These are phyloP conservation scores for Leucaena leucocephala DNA, from an alignment of 306 rosid genomes.

Conservation along the genomic window DNA sequence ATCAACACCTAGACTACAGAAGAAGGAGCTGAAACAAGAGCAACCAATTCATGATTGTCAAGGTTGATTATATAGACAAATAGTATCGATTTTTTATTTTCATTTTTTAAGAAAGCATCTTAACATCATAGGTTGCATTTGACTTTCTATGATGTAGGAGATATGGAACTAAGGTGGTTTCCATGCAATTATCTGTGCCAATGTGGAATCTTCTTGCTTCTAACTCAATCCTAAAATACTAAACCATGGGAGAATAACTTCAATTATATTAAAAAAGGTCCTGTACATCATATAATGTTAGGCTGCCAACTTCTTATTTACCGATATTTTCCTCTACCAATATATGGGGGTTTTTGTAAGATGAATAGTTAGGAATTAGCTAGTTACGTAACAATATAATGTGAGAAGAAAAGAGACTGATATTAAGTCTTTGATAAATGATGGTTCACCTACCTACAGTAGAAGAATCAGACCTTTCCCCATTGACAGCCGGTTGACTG, in stretches of 20 bases:
- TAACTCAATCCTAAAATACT: slow-evolving; percentile 13
- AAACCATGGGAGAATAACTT: slow-evolving; percentile 15
- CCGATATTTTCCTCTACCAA: not conserved
- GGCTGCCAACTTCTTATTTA: not conserved
- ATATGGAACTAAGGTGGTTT: not conserved
- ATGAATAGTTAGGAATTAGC: not conserved
- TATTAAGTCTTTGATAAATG: slow-evolving; percentile 2
- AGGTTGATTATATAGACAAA: not conserved
- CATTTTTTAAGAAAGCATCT: not conserved
- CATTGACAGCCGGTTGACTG: slow-evolving; percentile 96
- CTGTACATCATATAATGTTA: not conserved
- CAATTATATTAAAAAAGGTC: slow-evolving; percentile 9
- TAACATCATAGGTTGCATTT: not conserved
- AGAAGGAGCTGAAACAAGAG: slow-evolving; percentile 11
- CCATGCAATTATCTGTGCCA: not conserved
- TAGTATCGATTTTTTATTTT: not conserved
- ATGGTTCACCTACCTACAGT: slow-evolving; percentile 69
- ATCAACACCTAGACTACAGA: not conserved
- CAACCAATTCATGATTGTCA: not conserved
- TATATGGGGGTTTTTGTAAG: not conserved
- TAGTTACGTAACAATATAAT: not conserved
- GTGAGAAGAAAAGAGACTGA: slow-evolving; percentile 5
- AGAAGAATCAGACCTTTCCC: slow-evolving; percentile 85
- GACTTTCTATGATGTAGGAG: slow-evolving; percentile 8
- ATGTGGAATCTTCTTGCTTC: slow-evolving; percentile 2